Conservation (phyloP, 768 basidiomycete genomes). For the Tephrocybe sp. region DNA sequence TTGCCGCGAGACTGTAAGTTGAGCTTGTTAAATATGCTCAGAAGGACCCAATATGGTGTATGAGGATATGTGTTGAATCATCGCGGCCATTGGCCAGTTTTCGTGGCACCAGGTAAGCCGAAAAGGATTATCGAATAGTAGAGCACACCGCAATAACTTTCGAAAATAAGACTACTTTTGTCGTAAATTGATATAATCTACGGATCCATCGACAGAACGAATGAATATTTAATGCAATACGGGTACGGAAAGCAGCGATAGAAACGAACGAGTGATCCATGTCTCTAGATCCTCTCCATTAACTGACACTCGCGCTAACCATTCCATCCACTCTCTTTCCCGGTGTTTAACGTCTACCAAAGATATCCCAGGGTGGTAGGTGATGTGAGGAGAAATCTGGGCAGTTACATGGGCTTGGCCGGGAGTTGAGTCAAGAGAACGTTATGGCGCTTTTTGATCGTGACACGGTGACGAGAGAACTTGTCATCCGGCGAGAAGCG, state of each 20-base stretch:
- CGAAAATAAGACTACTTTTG: not conserved
- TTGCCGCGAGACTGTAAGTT: no score
- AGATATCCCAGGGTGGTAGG: not conserved
- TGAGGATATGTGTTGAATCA: no score
- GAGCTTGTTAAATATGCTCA: no score
- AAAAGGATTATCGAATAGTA: no score
- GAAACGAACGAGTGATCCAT: constrained; percentile 9
- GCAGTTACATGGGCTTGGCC: constrained; percentile 73
- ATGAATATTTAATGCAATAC: not conserved
- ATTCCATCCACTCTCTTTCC: no score
- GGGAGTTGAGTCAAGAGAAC: constrained; percentile 90
- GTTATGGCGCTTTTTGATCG: constrained; percentile 90
- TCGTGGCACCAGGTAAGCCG: no score
- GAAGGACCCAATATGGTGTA: no score
- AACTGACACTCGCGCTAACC: not conserved
- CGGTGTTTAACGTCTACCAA: not conserved
- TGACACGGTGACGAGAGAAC: constrained; percentile 96
- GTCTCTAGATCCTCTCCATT: not conserved
- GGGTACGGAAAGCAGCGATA: not conserved
- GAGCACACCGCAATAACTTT: not conserved
- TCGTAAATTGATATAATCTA: not conserved
- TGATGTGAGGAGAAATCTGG: not conserved
- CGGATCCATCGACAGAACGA: no score
- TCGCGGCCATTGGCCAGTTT: no score
- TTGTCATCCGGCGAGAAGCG: constrained; percentile 99